A percentile compares a stretch with the other conserved stretches of the same genome.
Conservation (phyloP, 352 stramenopile genomes). For the Phytophthora lateralis region DNA sequence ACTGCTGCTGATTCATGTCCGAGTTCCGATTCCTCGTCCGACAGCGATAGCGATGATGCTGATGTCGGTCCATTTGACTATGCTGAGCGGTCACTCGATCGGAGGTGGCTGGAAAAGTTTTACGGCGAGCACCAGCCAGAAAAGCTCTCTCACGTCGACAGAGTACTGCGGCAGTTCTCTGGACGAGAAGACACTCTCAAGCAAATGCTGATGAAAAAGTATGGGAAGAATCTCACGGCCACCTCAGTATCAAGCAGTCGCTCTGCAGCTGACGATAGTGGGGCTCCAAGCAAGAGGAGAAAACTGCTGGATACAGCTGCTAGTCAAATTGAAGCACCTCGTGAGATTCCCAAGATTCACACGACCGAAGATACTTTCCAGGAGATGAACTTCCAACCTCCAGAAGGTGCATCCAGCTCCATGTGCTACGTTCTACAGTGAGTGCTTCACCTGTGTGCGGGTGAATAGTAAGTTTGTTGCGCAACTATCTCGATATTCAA, state of each 20-base stretch:
- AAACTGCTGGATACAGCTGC: constrained; percentile 9
- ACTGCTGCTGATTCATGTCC: constrained; percentile 4
- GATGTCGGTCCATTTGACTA: constrained; percentile 20
- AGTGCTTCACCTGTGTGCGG: not conserved
- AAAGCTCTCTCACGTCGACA: constrained; percentile 51
- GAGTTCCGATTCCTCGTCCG: constrained; percentile 26
- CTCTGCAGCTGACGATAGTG: not conserved
- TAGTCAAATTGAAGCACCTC: not conserved
- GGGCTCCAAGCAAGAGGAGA: constrained; percentile 28
- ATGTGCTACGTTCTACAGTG: constrained; percentile 40
- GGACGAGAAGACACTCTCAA: constrained; percentile 69
- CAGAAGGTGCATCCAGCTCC: constrained; percentile 2
- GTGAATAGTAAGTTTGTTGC: not conserved
- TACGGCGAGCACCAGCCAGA: constrained; percentile 59
- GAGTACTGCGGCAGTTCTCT: constrained; percentile 64
- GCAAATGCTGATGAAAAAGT: constrained; percentile 64
- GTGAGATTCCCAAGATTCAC: constrained; percentile 20
- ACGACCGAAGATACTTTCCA: not conserved
- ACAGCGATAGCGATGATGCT: constrained; percentile 22
- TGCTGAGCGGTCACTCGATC: constrained; percentile 36
- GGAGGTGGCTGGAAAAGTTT: constrained; percentile 58
- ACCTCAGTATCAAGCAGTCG: not conserved
- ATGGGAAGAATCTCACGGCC: constrained; percentile 18
- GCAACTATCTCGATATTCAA: not conserved
- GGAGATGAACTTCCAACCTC: not conserved